phyloP scores from a whole-genome alignment of 495 filamentous ascomycete genomes.

The Neurospora intermedia region DNA sequence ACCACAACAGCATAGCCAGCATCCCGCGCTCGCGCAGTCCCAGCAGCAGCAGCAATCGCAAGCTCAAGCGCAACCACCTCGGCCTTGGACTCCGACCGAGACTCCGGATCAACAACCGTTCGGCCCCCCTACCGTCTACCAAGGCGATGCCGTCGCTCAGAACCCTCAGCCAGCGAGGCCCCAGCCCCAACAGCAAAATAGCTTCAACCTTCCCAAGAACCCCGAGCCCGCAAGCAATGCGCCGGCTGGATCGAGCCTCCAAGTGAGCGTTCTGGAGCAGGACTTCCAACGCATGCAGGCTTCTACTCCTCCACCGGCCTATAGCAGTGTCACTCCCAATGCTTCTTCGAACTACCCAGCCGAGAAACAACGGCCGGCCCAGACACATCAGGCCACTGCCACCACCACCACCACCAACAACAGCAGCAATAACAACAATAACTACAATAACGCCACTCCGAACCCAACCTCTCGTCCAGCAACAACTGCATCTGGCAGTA shows the following conservation, averaged over 20 bases:
- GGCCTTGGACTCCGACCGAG: slow-evolving; percentile 96
- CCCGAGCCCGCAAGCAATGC: slow-evolving; percentile 17
- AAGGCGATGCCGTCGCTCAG: slow-evolving; percentile 54
- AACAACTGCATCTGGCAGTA: background rate
- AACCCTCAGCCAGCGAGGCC: slow-evolving; percentile 19
- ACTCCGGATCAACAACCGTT: slow-evolving; percentile 78
- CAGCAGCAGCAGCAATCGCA: background rate
- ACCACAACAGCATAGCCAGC: slow-evolving; percentile 18
- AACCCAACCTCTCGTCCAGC: slow-evolving; percentile 1
- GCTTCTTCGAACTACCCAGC: slow-evolving; percentile 51
- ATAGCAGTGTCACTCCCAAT: slow-evolving; percentile 62
- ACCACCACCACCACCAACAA: slow-evolving; percentile 24
- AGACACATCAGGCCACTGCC: slow-evolving; percentile 9
- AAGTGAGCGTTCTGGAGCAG: slow-evolving; percentile 62
- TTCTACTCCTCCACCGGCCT: slow-evolving; percentile 83
- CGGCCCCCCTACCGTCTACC: slow-evolving; percentile 87
- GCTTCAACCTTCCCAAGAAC: slow-evolving; percentile 21
- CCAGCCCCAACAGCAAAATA: slow-evolving; percentile 13
- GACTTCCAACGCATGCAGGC: slow-evolving; percentile 84
- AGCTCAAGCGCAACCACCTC: slow-evolving; percentile 38
- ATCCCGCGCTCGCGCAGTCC: background rate
- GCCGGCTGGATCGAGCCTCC: slow-evolving; percentile 20
- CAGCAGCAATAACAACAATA: slow-evolving; percentile 21
- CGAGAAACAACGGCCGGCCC: slow-evolving; percentile 54
- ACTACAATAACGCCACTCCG: slow-evolving; percentile 24